phyloP scores from a whole-genome alignment of 495 filamentous ascomycete genomes.

The Talaromyces thailandensis region DNA sequence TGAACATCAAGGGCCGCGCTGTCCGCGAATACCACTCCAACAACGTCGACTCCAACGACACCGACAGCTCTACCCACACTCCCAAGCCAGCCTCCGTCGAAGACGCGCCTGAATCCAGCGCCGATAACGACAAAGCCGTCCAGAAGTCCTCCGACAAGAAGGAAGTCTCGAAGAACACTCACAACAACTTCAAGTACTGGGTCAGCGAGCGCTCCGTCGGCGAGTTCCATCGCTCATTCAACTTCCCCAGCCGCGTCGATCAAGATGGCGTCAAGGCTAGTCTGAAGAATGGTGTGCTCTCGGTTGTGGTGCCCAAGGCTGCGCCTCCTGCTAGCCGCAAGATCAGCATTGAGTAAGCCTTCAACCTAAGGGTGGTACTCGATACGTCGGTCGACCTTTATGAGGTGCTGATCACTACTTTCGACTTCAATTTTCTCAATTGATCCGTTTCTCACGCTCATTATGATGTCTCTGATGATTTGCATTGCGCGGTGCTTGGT shows the following conservation, averaged over 20 bases:
- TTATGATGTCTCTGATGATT: neutral
- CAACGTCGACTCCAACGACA: conserved; percentile 42
- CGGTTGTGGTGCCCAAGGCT: conserved; percentile 73
- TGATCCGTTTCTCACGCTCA: neutral
- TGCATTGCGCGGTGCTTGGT: conserved; percentile 3
- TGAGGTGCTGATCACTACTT: neutral
- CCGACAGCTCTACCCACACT: conserved; percentile 25
- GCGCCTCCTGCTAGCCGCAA: conserved; percentile 40
- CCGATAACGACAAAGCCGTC: conserved; percentile 12
- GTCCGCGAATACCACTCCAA: conserved; percentile 34
- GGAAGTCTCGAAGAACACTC: neutral
- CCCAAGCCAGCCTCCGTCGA: conserved; percentile 13
- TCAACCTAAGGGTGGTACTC: neutral
- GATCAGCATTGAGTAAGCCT: conserved; percentile 51
- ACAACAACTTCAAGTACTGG: conserved; percentile 57
- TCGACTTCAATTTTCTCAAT: neutral
- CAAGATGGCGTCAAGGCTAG: conserved; percentile 69
- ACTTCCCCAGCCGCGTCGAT: conserved; percentile 68
- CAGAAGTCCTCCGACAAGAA: conserved; percentile 9
- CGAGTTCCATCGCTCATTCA: conserved; percentile 75
- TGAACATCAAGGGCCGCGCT: conserved; percentile 64
- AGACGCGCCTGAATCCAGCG: conserved; percentile 16
- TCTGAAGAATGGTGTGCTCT: conserved; percentile 72
- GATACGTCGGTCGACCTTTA: neutral
- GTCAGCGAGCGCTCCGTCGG: conserved; percentile 75